Evolutionary conservation across 2,329 filamentous ascomycete species (phyloP).

Genomic region (Alternaria sp.): DNA sequence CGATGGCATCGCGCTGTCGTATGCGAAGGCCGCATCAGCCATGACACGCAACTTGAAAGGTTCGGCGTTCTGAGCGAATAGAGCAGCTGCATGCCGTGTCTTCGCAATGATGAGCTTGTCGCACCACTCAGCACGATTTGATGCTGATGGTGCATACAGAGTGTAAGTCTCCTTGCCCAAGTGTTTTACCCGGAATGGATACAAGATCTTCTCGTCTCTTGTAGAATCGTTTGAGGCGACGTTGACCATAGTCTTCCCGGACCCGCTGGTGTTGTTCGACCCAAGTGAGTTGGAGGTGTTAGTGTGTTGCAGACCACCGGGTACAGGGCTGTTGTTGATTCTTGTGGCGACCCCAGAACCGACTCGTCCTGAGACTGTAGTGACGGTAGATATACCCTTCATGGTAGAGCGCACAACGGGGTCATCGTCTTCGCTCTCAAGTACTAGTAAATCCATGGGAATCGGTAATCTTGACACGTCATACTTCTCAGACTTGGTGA

Average conservation of each 20-base stretch:
- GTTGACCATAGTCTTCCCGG: conserved; percentile 60
- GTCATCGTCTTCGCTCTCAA: conserved; percentile 93
- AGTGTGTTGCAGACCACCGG: conserved; percentile 70
- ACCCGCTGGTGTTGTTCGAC: conserved; percentile 59
- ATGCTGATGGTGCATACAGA: conserved; percentile 80
- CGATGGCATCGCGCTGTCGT: conserved; percentile 67
- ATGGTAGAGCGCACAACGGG: conserved; percentile 81
- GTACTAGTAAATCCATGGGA: conserved; percentile 91
- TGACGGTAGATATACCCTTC: conserved; percentile 72
- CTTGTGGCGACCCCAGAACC: conserved; percentile 63
- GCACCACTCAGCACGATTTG: conserved; percentile 87
- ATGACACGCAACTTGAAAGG: conserved; percentile 92
- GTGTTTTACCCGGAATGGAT: conserved; percentile 95
- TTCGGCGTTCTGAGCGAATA: conserved; percentile 93
- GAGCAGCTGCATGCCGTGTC: conserved; percentile 86
- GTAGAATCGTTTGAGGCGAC: conserved; percentile 61
- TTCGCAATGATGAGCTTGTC: conserved; percentile 94
- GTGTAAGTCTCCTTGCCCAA: conserved; percentile 93
- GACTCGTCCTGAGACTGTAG: conserved; percentile 54
- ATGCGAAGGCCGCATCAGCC: conserved; percentile 89
- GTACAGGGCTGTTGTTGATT: conserved; percentile 52
- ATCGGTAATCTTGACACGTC: conserved; percentile 96
- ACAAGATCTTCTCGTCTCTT: conserved; percentile 81
- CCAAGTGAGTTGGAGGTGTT: conserved; percentile 70
- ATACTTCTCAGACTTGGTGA: conserved; percentile 81